Conservation (phyloP, 345 rosid species). For the Citrus mangshanensis region DNA sequence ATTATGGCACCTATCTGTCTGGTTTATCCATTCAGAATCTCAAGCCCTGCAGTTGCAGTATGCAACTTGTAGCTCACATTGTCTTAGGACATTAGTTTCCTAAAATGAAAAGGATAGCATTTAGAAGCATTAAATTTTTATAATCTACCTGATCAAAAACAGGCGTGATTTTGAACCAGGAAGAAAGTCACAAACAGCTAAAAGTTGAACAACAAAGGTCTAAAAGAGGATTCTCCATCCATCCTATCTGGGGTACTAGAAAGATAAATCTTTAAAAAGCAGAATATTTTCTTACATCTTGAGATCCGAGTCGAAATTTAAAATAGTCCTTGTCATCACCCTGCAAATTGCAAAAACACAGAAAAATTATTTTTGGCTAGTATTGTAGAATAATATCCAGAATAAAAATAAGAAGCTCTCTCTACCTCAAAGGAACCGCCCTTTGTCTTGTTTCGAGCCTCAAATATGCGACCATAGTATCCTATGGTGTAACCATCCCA, state of each 20-base stretch:
- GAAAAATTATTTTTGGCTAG: background rate
- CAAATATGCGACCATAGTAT: slow-evolving; percentile 97
- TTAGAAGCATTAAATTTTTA: background rate
- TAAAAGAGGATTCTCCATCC: background rate
- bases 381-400: background rate
- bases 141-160: background rate
- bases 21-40: background rate
- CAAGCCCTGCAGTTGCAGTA: background rate
- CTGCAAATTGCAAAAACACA: slow-evolving; percentile 35
- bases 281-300: slow-evolving; percentile 44
- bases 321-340: slow-evolving; percentile 86
- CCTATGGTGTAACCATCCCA: slow-evolving; percentile 99
- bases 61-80: background rate
- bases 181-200: background rate
- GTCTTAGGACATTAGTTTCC: background rate
- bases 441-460: slow-evolving; percentile 96
- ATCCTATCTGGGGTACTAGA: background rate
- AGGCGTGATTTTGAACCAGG: background rate
- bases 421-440: slow-evolving; percentile 95
- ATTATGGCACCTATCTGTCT: background rate
- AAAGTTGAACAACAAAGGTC: background rate
- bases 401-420: slow-evolving; percentile 1
- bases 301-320: slow-evolving; percentile 76
- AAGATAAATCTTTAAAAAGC: background rate
- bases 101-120: background rate